Conservation (phyloP, 73 alveolate species). For the Blepharisma japonicum region DNA sequence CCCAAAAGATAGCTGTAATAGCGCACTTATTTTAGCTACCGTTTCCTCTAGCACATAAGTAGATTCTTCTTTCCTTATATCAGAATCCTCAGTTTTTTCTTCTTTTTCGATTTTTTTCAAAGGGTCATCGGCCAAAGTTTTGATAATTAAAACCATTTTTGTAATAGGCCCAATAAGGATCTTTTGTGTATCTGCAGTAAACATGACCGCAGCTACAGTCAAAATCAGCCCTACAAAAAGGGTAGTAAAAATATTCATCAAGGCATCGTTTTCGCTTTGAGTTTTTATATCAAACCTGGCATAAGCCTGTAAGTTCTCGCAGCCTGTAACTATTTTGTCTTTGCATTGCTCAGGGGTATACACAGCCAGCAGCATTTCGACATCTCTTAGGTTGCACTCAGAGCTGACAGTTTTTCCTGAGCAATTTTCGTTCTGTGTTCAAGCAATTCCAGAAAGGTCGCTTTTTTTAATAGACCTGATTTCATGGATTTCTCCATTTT, state of each 20-base stretch:
- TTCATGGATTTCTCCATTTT: constrained; percentile 46
- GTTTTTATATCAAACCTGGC: constrained; percentile 43
- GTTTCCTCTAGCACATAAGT: constrained; percentile 56
- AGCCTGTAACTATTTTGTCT: constrained; percentile 14
- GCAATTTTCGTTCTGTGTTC: neutral
- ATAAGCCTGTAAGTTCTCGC: constrained; percentile 53
- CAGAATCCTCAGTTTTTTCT: constrained; percentile 28
- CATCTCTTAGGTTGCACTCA: constrained; percentile 35
- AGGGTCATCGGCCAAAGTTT: constrained; percentile 72
- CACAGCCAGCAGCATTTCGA: constrained; percentile 53
- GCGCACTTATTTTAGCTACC: constrained; percentile 49
- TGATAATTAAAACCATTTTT: constrained; percentile 63
- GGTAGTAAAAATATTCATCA: constrained; percentile 49
- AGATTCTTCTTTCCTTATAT: neutral
- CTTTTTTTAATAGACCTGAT: neutral
- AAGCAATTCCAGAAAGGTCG: neutral
- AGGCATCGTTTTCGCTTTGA: constrained; percentile 41
- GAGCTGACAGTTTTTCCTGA: neutral
- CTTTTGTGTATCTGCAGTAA: constrained; percentile 59
- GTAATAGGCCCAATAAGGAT: constrained; percentile 74
- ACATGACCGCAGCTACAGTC: constrained; percentile 57
- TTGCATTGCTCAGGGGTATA: constrained; percentile 47
- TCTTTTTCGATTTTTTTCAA: constrained; percentile 42
- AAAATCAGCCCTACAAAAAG: constrained; percentile 60
- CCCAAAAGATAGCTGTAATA: constrained; percentile 71